Conservation (phyloP, 257 asterid genomes). For the Solanum okadae region DNA sequence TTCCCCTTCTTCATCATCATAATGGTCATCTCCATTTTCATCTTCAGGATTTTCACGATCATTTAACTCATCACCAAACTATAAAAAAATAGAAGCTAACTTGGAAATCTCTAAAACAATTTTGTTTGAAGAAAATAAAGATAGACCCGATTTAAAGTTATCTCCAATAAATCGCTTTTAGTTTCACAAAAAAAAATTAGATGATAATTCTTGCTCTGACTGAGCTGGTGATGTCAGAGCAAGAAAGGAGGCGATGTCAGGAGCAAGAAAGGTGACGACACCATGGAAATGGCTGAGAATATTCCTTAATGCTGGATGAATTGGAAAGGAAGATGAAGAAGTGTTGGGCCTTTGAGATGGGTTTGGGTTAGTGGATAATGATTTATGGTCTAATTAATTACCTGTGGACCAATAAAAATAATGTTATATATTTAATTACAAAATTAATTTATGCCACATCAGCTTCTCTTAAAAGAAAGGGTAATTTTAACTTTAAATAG, state of each 20-base stretch:
- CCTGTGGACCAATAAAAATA: too few species aligned
- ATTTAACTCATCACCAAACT: constrained; percentile 15
- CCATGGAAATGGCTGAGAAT: constrained; percentile 28
- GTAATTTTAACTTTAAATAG: too few species aligned
- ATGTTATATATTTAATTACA: too few species aligned
- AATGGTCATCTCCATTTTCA: constrained; percentile 15
- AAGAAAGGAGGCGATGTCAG: constrained; percentile 43
- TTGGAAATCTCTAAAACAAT: constrained; percentile 23
- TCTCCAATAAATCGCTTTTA: constrained; percentile 56
- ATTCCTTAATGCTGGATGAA: constrained; percentile 26
- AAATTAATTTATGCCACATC: too few species aligned
- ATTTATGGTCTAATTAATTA: too few species aligned
- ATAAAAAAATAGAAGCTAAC: constrained; percentile 40
- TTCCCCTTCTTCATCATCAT: constrained; percentile 22
- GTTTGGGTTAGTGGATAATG: too few species aligned
- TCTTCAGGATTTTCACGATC: constrained; percentile 8
- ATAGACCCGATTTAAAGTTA: constrained; percentile 48
- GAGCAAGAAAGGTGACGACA: constrained; percentile 48
- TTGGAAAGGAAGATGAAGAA: neutral
- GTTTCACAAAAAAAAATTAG: constrained; percentile 41
- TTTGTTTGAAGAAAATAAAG: constrained; percentile 39
- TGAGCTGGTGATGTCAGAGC: constrained; percentile 32
- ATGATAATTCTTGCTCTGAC: constrained; percentile 3
- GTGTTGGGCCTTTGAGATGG: too few species aligned
- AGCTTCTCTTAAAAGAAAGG: too few species aligned